Conservation (phyloP, 1,284 basidiomycete genomes). For the Leccinum pallidistipes region DNA sequence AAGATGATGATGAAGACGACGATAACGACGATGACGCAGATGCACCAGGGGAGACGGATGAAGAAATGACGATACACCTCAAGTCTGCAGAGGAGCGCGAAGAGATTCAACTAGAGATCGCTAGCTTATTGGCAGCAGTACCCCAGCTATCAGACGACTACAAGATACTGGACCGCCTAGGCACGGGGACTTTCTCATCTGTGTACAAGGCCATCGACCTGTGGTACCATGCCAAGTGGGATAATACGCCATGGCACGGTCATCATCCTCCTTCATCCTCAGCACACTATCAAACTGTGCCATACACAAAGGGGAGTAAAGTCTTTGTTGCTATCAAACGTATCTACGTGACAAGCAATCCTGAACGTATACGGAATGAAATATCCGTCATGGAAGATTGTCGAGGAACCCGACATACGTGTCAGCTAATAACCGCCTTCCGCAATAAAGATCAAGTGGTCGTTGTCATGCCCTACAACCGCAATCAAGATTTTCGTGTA, state of each 20-base stretch:
- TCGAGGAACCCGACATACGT: conserved; percentile 81
- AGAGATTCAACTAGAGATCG: conserved; percentile 79
- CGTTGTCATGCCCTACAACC: conserved; percentile 92
- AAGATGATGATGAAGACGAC: conserved; percentile 36
- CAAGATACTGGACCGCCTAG: conserved; percentile 85
- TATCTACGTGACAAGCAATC: conserved; percentile 96
- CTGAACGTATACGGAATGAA: conserved; percentile 92
- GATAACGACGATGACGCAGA: conserved; percentile 37
- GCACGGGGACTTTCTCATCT: conserved; percentile 97
- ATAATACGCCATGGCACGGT: conserved; percentile 82
- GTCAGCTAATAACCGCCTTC: conserved; percentile 94
- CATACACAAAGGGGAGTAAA: conserved; percentile 44
- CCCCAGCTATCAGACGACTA: conserved; percentile 71
- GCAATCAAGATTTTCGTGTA: conserved; percentile 92
- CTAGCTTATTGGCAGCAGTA: conserved; percentile 58
- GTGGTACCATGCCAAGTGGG: conserved; percentile 71
- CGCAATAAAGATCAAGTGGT: conserved; percentile 92
- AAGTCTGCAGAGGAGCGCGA: conserved; percentile 69
- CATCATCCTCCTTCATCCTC: conserved; percentile 59
- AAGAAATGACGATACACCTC: conserved; percentile 54
- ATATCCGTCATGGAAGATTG: conserved; percentile 89
- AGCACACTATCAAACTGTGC: conserved; percentile 56
- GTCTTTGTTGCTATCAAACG: conserved; percentile 94
- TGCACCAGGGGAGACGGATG: conserved; percentile 47
- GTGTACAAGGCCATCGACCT: conserved; percentile 97